These are phyloP conservation scores for Aspergillus brasiliensis DNA, from an alignment of 2,329 filamentous ascomycete species.

Conservation along the genomic window DNA sequence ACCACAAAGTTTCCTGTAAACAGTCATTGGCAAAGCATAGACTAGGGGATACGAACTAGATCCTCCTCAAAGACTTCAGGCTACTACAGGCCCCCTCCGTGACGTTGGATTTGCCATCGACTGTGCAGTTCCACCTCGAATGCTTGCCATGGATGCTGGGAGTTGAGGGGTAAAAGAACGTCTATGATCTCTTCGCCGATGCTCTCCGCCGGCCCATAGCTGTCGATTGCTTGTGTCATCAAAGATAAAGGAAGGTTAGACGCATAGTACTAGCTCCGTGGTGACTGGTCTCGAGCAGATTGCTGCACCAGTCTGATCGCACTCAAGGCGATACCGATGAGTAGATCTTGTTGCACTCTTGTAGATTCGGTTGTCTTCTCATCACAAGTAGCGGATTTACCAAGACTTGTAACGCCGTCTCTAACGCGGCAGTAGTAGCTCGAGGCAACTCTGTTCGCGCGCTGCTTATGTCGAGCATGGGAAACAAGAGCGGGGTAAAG, in stretches of 20 bases:
- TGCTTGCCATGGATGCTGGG: neutral
- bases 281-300: neutral
- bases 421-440: neutral
- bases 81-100: neutral
- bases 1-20: neutral
- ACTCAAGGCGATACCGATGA: neutral
- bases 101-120: neutral
- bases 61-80: neutral
- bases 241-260: no score
- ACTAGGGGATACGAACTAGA: neutral
- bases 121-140: neutral
- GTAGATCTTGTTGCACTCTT: neutral
- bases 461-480: neutral
- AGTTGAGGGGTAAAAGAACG: neutral
- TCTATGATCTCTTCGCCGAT: neutral
- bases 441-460: neutral
- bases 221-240: neutral
- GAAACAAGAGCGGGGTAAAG: neutral
- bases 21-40: neutral
- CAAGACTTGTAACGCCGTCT: neutral
- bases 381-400: no score
- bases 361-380: neutral
- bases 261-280: neutral
- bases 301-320: neutral
- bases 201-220: neutral